Evolutionary conservation across 805 yeast genomes (phyloP).

Genomic region (Myxozyma lipomycoides): DNA sequence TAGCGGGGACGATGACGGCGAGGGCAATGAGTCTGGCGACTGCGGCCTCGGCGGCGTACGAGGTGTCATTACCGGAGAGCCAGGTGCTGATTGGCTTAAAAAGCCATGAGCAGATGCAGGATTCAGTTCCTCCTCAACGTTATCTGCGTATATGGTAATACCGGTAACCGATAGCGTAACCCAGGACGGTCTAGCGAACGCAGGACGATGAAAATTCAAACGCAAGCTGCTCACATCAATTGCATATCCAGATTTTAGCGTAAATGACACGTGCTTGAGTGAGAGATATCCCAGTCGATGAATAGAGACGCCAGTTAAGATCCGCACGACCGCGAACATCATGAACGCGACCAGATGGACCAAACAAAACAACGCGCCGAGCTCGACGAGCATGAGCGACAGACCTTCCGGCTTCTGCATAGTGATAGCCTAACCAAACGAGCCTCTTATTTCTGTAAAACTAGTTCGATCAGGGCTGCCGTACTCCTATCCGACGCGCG

Average conservation of each 20-base stretch:
- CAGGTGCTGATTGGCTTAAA: background rate
- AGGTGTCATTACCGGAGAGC: conserved; percentile 1
- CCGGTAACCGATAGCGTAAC: conserved; percentile 36
- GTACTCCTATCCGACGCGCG: no score
- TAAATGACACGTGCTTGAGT: conserved; percentile 37
- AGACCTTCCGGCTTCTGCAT: conserved; percentile 24
- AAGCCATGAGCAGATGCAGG: no score
- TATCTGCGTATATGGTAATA: conserved; percentile 35
- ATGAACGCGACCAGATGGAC: conserved; percentile 37
- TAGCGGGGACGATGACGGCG: background rate
- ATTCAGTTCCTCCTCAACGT: conserved; percentile 11
- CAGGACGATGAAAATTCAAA: conserved; percentile 40
- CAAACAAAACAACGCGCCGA: conserved; percentile 16
- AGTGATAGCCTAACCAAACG: background rate
- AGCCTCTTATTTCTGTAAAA: no score
- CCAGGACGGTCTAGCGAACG: conserved; percentile 43
- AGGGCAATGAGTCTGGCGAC: background rate
- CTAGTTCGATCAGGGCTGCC: no score
- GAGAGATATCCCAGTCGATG: conserved; percentile 43
- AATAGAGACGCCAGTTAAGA: conserved; percentile 42
- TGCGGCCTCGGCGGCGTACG: background rate
- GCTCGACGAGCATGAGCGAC: conserved; percentile 24
- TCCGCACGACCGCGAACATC: conserved; percentile 39
- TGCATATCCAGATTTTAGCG: conserved; percentile 37
- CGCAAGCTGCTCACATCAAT: conserved; percentile 38